phyloP scores from a whole-genome alignment of 2,329 filamentous ascomycete genomes.

The Stagonosporopsis cucurbitacearum region DNA sequence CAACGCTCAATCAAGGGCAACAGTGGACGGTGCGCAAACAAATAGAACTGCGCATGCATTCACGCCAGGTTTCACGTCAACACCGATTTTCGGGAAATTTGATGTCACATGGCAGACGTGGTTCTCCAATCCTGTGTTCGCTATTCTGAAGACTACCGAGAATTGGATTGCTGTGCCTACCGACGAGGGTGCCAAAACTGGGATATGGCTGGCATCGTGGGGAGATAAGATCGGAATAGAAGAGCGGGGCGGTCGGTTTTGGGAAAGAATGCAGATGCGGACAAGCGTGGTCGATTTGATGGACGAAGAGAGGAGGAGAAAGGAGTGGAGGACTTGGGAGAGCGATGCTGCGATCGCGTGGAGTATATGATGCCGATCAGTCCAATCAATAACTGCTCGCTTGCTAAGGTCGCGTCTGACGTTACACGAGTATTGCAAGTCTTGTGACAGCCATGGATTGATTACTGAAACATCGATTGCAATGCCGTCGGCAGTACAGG shows the following conservation, averaged over 20 bases:
- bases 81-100: conserved; percentile 20
- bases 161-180: conserved; percentile 15
- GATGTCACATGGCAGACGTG: conserved; percentile 17
- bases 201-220: conserved; percentile 22
- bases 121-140: conserved; percentile 20
- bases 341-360: conserved; percentile 11
- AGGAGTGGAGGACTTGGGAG: conserved; percentile 22
- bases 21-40: background rate
- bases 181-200: conserved; percentile 24
- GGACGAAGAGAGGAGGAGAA: background rate
- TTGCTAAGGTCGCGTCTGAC: background rate
- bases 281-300: conserved; percentile 21
- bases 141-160: conserved; percentile 17
- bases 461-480: background rate
- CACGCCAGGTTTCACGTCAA: conserved; percentile 20
- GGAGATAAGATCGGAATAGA: conserved; percentile 1
- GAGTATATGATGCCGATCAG: background rate
- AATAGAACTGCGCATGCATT: conserved; percentile 16
- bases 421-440: background rate
- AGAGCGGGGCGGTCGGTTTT: conserved; percentile 15
- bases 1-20: background rate
- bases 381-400: background rate
- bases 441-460: background rate
- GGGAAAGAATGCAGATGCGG: conserved; percentile 16
- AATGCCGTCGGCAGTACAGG: background rate